Conservation (phyloP, 2,329 filamentous ascomycete genomes). For the Pyrenophora teres region DNA sequence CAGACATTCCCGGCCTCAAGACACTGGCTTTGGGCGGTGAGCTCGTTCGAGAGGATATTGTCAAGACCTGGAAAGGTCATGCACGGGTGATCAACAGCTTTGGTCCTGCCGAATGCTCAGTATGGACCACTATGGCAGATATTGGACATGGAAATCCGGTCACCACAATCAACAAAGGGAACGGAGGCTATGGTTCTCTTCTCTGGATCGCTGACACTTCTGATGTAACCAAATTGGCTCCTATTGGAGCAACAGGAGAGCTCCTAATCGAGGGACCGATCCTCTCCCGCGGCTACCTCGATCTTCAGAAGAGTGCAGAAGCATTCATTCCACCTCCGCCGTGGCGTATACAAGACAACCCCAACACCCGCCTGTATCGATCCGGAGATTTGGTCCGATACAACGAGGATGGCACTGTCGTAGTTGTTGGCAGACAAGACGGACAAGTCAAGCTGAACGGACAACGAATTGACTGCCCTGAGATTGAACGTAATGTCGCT, state of each 20-base stretch:
- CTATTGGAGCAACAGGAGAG: constrained; percentile 45
- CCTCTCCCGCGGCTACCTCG: constrained; percentile 27
- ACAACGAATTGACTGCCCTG: neutral
- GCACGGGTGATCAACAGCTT: constrained; percentile 16
- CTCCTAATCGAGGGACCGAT: constrained; percentile 61
- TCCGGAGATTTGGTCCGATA: neutral
- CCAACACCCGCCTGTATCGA: neutral
- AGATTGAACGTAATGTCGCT: neutral
- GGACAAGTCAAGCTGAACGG: constrained; percentile 1
- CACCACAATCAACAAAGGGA: neutral
- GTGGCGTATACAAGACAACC: neutral
- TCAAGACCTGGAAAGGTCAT: constrained; percentile 28
- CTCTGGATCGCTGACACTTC: constrained; percentile 31
- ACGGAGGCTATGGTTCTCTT: constrained; percentile 9
- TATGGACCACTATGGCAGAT: constrained; percentile 15
- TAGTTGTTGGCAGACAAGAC: neutral
- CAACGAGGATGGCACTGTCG: neutral
- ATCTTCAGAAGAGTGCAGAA: neutral
- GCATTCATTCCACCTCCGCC: neutral
- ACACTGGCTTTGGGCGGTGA: constrained; percentile 51
- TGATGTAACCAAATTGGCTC: constrained; percentile 12
- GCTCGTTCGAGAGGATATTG: constrained; percentile 28
- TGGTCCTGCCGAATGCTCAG: constrained; percentile 5
- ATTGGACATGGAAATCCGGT: constrained; percentile 18
- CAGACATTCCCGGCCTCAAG: constrained; percentile 49